phyloP scores from a whole-genome alignment of 2,329 filamentous ascomycete genomes.

The Fusarium nisikadoi region DNA sequence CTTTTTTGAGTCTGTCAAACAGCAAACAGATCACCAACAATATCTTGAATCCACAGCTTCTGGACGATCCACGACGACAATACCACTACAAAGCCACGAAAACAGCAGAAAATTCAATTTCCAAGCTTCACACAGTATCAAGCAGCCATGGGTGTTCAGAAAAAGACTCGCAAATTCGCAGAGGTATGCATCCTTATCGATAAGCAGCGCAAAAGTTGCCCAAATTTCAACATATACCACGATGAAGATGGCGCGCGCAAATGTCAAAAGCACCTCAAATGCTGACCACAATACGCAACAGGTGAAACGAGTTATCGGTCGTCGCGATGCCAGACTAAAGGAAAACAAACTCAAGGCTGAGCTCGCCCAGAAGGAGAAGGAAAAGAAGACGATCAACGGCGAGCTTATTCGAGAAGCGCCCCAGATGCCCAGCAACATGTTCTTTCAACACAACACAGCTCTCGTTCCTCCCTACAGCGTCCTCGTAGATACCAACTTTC shows the following conservation, averaged over 20 bases:
- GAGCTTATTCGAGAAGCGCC: slow-evolving; percentile 82
- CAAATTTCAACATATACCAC: slow-evolving; percentile 18
- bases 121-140: background rate
- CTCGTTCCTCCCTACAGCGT: slow-evolving; percentile 79
- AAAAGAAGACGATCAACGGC: slow-evolving; percentile 64
- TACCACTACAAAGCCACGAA: background rate
- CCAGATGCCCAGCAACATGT: slow-evolving; percentile 84
- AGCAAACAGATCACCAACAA: slow-evolving; percentile 19
- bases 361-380: slow-evolving; percentile 65
- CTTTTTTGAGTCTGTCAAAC: slow-evolving; percentile 40
- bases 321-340: slow-evolving; percentile 82
- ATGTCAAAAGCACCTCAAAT: background rate
- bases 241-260: background rate
- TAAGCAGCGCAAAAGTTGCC: slow-evolving; percentile 40
- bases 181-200: slow-evolving; percentile 57
- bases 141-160: slow-evolving; percentile 80
- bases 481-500: slow-evolving; percentile 85
- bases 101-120: background rate
- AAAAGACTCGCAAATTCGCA: slow-evolving; percentile 93
- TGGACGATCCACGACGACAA: background rate
- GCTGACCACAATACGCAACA: slow-evolving; percentile 43
- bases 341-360: slow-evolving; percentile 79
- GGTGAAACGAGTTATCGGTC: slow-evolving; percentile 85
- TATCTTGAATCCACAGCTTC: slow-evolving; percentile 8
- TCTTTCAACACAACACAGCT: slow-evolving; percentile 89